Conservation (phyloP, 495 filamentous ascomycete species). For the Penicillium argentinense region DNA sequence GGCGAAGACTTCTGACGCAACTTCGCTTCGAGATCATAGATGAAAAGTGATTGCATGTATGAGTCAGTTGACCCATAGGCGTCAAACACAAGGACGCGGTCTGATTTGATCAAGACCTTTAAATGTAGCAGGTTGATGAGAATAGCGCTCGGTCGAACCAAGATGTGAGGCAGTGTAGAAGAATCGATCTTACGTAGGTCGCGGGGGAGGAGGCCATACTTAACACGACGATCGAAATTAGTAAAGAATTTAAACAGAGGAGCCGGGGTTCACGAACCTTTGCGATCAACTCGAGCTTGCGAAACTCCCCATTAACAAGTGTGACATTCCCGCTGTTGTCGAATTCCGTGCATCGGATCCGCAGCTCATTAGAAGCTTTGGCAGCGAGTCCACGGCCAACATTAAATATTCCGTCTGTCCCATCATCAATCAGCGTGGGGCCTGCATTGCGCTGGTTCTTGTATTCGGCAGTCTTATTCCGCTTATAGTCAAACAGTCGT, state of each 20-base stretch:
- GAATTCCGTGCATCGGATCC: constrained; percentile 90
- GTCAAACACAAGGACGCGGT: constrained; percentile 93
- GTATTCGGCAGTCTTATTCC: constrained; percentile 30
- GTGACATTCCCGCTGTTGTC: constrained; percentile 91
- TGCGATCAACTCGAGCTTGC: constrained; percentile 92
- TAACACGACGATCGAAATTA: constrained; percentile 30
- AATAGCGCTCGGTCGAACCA: constrained; percentile 91
- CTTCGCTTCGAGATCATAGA: constrained; percentile 81
- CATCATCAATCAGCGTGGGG: constrained; percentile 37
- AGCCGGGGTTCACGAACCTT: constrained; percentile 64
- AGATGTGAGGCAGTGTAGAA: constrained; percentile 94
- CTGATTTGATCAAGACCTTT: constrained; percentile 88
- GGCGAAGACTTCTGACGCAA: constrained; percentile 54
- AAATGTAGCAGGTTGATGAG: constrained; percentile 93
- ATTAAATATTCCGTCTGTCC: constrained; percentile 40
- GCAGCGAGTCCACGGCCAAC: constrained; percentile 62
- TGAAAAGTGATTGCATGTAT: constrained; percentile 92
- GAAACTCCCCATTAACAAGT: constrained; percentile 93
- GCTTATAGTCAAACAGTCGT: constrained; percentile 51
- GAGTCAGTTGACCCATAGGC: constrained; percentile 93
- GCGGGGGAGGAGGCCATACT: constrained; percentile 93
- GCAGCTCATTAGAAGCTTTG: constrained; percentile 76
- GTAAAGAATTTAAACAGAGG: background rate
- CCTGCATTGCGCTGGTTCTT: constrained; percentile 17
- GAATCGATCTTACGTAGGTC: constrained; percentile 98